phyloP scores from a whole-genome alignment of 306 rosid species.

The Quercus cerris region DNA sequence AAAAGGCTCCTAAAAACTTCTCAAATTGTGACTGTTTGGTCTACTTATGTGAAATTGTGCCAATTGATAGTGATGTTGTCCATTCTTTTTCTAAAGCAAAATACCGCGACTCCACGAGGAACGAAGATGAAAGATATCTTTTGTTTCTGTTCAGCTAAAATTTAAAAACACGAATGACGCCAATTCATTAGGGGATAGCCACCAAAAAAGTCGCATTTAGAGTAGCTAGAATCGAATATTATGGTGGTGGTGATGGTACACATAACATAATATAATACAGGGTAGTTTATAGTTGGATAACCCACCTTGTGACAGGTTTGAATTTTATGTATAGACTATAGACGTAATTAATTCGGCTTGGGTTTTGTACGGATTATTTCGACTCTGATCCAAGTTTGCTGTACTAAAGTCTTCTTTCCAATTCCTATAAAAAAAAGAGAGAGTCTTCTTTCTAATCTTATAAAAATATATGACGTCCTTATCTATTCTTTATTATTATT shows the following conservation, averaged over 20 bases:
- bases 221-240: not conserved
- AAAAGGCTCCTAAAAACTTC: slow-evolving; percentile 10
- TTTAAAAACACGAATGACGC: slow-evolving; percentile 3
- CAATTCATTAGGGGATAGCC: not conserved
- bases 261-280: not conserved
- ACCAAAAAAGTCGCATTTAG: not conserved
- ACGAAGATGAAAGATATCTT: slow-evolving; percentile 4
- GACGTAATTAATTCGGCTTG: not conserved
- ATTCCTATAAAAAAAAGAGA: not conserved
- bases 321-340: not conserved
- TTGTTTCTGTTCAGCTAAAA: slow-evolving; percentile 8
- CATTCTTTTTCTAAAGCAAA: slow-evolving; percentile 23
- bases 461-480: not conserved
- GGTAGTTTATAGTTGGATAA: not conserved
- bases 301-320: not conserved
- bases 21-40: slow-evolving; percentile 10
- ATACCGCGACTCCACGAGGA: slow-evolving; percentile 12
- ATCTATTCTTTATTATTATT: not conserved
- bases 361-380: not conserved
- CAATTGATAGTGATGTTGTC: slow-evolving; percentile 22
- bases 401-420: no score
- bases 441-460: not conserved
- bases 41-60: slow-evolving; percentile 25
- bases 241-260: no score
- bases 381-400: no score